Base-by-base conservation (phyloP, 495 filamentous ascomycete genomes). In the Xylaria bambusicola region DNA sequence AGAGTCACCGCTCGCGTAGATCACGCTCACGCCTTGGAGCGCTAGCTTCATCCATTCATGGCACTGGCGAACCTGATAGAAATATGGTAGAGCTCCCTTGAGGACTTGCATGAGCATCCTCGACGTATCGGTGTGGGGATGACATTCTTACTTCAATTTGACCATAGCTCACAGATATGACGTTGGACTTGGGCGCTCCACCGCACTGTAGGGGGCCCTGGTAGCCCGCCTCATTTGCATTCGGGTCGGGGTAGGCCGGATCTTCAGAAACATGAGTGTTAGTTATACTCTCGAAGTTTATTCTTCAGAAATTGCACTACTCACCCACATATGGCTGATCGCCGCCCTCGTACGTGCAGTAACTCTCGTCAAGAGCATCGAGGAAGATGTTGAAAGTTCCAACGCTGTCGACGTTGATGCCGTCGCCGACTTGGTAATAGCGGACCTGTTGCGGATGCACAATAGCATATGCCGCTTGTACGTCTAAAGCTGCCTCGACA, bases 1-100 rank as follows among this genome's bases (percentile, higher is more conserved):
- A 10, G 79, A 80, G 74, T 93, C 89, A 4, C 90, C 90, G 5
- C 84, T 86, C 1, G 87, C 84, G 68, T 86, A 86, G 52, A 94
- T 71, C 0, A 93, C 77, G 13, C 86, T 85, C 10, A 91, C 84
- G 45, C 90, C 90, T 13, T 88, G 85, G 31, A 82, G 80, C 31
- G 87, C 89, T 4, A 92, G 80, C 65, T 88, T 81, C 42, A 82
- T 82, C 46, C 70, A 85, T 66, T 86, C 81, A 50, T 75, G 71
- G 69, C 84, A 84, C 64, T 85, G 80, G 49, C 82, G 83, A 36
- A 88, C 38, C 67, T 67, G 35, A 77, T 70, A 12, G 83, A 82
- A 3, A 82, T 69, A 31, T 75, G 76, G 10, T 17, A 51, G 36
- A 26, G 52, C 54, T 9, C 46, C 60, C 60, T 62, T 17, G 8